Conservation (phyloP, 2,329 filamentous ascomycete species). For the Venturia pyrina region DNA sequence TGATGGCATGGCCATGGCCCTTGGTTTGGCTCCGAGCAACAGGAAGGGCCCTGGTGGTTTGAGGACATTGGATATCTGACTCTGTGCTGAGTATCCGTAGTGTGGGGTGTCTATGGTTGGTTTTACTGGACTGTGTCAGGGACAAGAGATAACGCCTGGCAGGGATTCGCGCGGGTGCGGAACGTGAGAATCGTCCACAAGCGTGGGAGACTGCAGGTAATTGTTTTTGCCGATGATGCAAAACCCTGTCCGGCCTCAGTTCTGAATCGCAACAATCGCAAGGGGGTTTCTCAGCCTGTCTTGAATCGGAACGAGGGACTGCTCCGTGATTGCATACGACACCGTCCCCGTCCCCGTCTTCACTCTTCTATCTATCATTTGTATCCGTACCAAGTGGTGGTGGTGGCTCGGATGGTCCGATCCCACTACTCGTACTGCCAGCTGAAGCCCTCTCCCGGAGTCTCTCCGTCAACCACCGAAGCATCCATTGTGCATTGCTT, state of each 20-base stretch:
- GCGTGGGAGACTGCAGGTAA: background rate
- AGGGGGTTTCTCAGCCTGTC: background rate
- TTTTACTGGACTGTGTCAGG: background rate
- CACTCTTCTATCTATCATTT: too few relatives aligned
- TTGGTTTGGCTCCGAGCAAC: background rate
- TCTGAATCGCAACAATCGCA: background rate
- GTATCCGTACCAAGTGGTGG: too few relatives aligned
- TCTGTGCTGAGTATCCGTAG: background rate
- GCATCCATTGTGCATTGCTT: background rate
- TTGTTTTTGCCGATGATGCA: background rate
- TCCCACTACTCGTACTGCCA: too few relatives aligned
- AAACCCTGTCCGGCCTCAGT: background rate
- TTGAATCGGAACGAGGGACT: background rate
- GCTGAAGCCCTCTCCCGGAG: background rate
- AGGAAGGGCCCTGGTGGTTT: background rate
- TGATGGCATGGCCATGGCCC: background rate
- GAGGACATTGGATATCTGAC: background rate
- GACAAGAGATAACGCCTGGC: conserved; percentile 1
- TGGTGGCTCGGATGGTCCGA: background rate
- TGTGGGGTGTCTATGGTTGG: background rate
- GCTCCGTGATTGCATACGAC: too few relatives aligned
- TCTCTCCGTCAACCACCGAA: background rate
- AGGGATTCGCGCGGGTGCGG: background rate
- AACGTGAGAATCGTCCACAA: background rate
- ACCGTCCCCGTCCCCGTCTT: too few relatives aligned